Percentiles rank a stretch among this genome's conserved stretches.
These are phyloP conservation scores for Saccharomycopsis crataegensis DNA, from an alignment of 1,139 yeast species.

Conservation along the genomic window DNA sequence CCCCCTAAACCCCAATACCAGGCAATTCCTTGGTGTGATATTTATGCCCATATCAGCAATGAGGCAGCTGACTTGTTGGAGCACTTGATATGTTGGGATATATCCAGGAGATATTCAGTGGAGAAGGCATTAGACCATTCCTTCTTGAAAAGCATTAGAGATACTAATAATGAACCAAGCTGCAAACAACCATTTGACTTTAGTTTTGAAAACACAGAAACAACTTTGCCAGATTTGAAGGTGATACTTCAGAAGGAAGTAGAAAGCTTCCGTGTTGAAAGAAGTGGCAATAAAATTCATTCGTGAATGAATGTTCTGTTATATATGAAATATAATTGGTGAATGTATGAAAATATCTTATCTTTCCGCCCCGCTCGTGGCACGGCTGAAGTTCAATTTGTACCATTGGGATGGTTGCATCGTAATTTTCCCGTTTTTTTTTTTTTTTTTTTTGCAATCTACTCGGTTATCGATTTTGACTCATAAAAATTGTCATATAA, in stretches of 20 bases:
- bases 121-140: constrained; percentile 46
- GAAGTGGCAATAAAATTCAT: constrained; percentile 13
- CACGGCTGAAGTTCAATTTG: too few species aligned
- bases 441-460: background rate
- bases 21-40: constrained; percentile 38
- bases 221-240: constrained; percentile 36
- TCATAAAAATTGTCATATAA: background rate
- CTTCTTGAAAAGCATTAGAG: constrained; percentile 43
- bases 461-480: background rate
- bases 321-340: too few species aligned
- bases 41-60: constrained; percentile 54
- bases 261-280: constrained; percentile 30
- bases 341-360: too few species aligned
- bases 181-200: constrained; percentile 47
- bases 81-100: constrained; percentile 56
- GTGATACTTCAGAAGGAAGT: constrained; percentile 41
- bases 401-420: too few species aligned
- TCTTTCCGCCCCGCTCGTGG: too few species aligned
- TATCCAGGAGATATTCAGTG: constrained; percentile 38
- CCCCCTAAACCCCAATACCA: constrained; percentile 35
- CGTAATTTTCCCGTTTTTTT: background rate
- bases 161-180: constrained; percentile 41
- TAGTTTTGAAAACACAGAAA: constrained; percentile 42
- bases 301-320: too few species aligned
- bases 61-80: constrained; percentile 43